Conservation (phyloP, 108 stramenopile genomes). For the Cyclotella distinguenda region DNA sequence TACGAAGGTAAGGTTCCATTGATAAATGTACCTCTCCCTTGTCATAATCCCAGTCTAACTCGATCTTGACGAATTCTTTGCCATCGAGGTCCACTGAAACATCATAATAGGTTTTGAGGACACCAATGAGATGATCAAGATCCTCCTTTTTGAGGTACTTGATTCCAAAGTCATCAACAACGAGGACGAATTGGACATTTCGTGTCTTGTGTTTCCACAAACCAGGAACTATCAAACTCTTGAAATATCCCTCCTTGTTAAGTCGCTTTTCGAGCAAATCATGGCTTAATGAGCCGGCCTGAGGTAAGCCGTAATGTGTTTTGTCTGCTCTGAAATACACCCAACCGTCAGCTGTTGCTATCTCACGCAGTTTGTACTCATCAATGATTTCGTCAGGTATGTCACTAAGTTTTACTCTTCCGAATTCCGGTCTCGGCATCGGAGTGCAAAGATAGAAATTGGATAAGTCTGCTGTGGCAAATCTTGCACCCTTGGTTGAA, state of each 20-base stretch:
- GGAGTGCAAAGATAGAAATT: slow-evolving; percentile 49
- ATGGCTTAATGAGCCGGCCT: slow-evolving; percentile 22
- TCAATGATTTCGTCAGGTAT: slow-evolving; percentile 40
- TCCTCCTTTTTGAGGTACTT: slow-evolving; percentile 10
- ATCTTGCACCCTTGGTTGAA: slow-evolving; percentile 12
- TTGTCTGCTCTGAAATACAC: slow-evolving; percentile 5
- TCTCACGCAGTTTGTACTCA: slow-evolving; percentile 27
- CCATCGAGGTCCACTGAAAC: slow-evolving; percentile 5
- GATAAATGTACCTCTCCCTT: slow-evolving; percentile 1
- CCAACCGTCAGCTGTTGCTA: slow-evolving; percentile 4
- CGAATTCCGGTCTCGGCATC: slow-evolving; percentile 41
- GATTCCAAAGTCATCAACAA: slow-evolving; percentile 51
- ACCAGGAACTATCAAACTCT: slow-evolving; percentile 27
- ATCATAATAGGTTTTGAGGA: slow-evolving; percentile 9
- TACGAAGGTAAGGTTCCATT: neutral
- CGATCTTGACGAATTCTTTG: neutral
- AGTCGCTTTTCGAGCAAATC: slow-evolving; percentile 24
- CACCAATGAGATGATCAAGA: slow-evolving; percentile 39
- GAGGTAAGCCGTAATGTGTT: neutral
- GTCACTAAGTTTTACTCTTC: slow-evolving; percentile 26
- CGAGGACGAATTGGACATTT: slow-evolving; percentile 39
- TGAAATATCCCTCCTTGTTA: slow-evolving; percentile 23
- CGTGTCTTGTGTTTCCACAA: slow-evolving; percentile 38
- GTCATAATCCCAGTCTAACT: slow-evolving; percentile 5
- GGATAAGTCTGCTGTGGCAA: slow-evolving; percentile 40